Conservation (phyloP, 768 basidiomycete genomes). For the Suillus sp. region DNA sequence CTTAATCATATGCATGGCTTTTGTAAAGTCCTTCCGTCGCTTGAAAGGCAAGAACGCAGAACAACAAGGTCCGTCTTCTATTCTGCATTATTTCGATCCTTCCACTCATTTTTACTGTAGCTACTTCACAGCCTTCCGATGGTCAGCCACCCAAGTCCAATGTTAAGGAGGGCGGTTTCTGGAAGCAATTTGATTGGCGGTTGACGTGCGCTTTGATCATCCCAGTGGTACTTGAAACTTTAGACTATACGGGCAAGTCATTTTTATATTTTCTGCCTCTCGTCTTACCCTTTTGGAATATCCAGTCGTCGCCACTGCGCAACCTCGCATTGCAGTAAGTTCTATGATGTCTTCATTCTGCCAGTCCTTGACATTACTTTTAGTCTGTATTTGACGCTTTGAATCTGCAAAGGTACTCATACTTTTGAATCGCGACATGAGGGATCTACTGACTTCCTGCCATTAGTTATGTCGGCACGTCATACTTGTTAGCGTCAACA, state of each 20-base stretch:
- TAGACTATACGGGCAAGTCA: slow-evolving; percentile 31
- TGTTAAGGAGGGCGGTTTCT: slow-evolving; percentile 22
- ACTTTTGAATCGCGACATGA: not conserved
- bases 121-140: not conserved
- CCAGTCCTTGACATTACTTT: not conserved
- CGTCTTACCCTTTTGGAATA: not conserved
- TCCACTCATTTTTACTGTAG: not conserved
- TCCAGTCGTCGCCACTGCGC: slow-evolving; percentile 54
- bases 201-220: slow-evolving; percentile 40
- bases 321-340: slow-evolving; percentile 51
- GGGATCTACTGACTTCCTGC: not conserved
- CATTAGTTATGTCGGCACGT: slow-evolving; percentile 49
- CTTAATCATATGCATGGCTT: not conserved
- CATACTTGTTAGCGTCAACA: slow-evolving; percentile 52
- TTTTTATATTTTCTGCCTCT: not conserved
- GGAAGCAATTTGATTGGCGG: slow-evolving; percentile 31
- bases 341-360: not conserved
- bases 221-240: slow-evolving; percentile 44
- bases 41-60: not conserved
- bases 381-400: slow-evolving; percentile 35
- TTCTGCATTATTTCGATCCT: no score
- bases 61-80: not conserved
- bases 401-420: slow-evolving; percentile 27
- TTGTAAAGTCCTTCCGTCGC: no score
- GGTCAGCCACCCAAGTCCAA: not conserved